Percentiles rank a stretch among this genome's conserved stretches.
Evolutionary conservation across 371 early-diverging fungal genomes (phyloP).

Genomic region (Mucor sp.): DNA sequence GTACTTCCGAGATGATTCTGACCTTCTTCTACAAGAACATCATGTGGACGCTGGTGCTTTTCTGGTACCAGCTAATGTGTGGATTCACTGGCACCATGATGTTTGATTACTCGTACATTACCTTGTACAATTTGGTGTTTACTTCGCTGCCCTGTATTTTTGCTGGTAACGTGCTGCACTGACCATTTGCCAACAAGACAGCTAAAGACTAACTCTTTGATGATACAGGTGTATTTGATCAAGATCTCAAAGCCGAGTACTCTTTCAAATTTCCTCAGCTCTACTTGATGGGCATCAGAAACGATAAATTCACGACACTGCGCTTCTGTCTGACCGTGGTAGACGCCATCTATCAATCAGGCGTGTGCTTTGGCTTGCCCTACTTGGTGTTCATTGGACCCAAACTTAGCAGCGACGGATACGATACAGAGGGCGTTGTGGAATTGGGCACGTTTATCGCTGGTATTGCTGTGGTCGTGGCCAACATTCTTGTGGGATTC

Average conservation of each 20-base stretch:
- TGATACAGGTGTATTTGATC: slow-evolving; percentile 77
- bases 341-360: slow-evolving; percentile 91
- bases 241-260: slow-evolving; percentile 80
- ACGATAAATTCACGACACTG: slow-evolving; percentile 78
- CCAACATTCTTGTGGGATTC: slow-evolving; percentile 82
- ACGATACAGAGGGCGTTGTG: slow-evolving; percentile 65
- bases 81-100: slow-evolving; percentile 58
- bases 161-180: slow-evolving; percentile 45
- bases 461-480: slow-evolving; percentile 74
- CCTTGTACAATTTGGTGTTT: slow-evolving; percentile 78
- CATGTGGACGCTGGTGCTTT: slow-evolving; percentile 76
- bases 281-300: slow-evolving; percentile 85
- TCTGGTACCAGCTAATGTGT: slow-evolving; percentile 82
- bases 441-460: slow-evolving; percentile 84
- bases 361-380: slow-evolving; percentile 79
- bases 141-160: slow-evolving; percentile 73
- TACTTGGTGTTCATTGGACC: slow-evolving; percentile 56
- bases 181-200: too few species aligned
- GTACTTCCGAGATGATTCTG: slow-evolving; percentile 76
- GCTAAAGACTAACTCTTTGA: neutral
- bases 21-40: slow-evolving; percentile 83
- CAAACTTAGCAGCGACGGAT: slow-evolving; percentile 56
- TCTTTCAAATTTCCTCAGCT: slow-evolving; percentile 84
- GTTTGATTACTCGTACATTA: slow-evolving; percentile 86
- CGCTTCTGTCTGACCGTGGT: slow-evolving; percentile 84